Evolutionary conservation across 345 rosid species (phyloP).

Genomic region (Gossypium turneri): DNA sequence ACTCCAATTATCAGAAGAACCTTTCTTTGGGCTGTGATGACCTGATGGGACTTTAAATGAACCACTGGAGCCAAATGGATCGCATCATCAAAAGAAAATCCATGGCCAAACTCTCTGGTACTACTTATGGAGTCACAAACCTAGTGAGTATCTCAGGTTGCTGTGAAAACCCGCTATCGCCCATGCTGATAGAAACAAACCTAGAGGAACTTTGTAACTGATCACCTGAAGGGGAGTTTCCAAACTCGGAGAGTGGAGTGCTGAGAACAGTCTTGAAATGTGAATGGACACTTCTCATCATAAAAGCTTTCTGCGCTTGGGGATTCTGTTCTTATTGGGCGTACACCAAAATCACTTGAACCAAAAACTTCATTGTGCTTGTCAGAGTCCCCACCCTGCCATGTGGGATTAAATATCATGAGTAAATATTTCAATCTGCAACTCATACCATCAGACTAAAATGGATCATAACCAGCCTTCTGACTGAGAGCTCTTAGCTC

Average conservation of each 20-base stretch:
- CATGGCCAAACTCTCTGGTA: slow-evolving; percentile 45
- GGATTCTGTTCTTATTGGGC: slow-evolving; percentile 49
- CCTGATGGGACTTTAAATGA: slow-evolving; percentile 82
- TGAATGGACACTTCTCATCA: slow-evolving; percentile 53
- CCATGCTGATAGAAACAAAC: slow-evolving; percentile 81
- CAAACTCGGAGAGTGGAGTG: slow-evolving; percentile 73
- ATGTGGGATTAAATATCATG: not conserved
- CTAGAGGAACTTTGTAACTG: slow-evolving; percentile 72
- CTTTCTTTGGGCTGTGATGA: slow-evolving; percentile 52
- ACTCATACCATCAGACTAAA: not conserved
- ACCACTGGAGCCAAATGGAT: slow-evolving; percentile 81
- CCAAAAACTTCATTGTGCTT: slow-evolving; percentile 52
- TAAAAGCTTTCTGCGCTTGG: slow-evolving; percentile 42
- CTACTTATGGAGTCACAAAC: slow-evolving; percentile 62
- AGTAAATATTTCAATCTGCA: not conserved
- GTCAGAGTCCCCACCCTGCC: slow-evolving; percentile 40
- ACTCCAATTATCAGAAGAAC: slow-evolving; percentile 59
- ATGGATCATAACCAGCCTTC: not conserved
- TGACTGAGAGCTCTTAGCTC: not conserved
- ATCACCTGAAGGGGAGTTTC: slow-evolving; percentile 72
- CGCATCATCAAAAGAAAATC: slow-evolving; percentile 78
- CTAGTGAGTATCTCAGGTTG: slow-evolving; percentile 55
- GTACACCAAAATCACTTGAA: slow-evolving; percentile 55
- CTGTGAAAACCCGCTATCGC: slow-evolving; percentile 35
- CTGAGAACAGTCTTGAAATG: slow-evolving; percentile 80